Percentiles rank a stretch among this genome's conserved stretches.
Conservation (phyloP, 1,139 yeast genomes). For the Sugiyamaella sp. region DNA sequence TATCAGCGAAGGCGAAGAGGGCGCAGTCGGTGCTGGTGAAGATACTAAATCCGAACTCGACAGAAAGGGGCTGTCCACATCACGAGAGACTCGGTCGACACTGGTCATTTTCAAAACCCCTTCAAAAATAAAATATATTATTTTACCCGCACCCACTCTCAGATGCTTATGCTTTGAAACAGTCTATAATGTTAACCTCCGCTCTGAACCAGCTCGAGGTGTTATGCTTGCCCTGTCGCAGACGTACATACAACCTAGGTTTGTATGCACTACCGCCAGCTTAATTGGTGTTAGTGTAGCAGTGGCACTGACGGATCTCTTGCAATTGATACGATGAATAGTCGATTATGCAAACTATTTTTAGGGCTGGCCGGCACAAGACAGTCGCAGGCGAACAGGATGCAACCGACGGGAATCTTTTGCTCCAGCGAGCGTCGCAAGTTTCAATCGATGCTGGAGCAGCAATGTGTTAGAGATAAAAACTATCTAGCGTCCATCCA, state of each 20-base stretch:
- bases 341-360: neutral
- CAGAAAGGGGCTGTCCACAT: conserved; percentile 11
- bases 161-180: conserved; percentile 4
- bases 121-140: conserved; percentile 12
- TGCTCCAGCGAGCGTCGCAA: too few relatives aligned
- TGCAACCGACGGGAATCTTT: too few relatives aligned
- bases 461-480: neutral
- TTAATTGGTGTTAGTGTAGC: neutral
- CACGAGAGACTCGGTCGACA: conserved; percentile 1
- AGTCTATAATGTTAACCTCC: neutral
- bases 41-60: neutral
- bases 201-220: neutral
- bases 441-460: too few relatives aligned
- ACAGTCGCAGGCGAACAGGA: too few relatives aligned
- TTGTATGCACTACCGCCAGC: neutral
- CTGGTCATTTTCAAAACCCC: conserved; percentile 2
- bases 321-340: neutral
- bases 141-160: conserved; percentile 15
- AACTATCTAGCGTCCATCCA: neutral
- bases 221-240: neutral
- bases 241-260: conserved; percentile 1
- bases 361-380: too few relatives aligned
- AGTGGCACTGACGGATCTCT: neutral
- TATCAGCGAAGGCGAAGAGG: conserved; percentile 18
- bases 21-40: conserved; percentile 1